Evolutionary conservation across 345 rosid species (phyloP).

Genomic region (Melastoma malabathricum): DNA sequence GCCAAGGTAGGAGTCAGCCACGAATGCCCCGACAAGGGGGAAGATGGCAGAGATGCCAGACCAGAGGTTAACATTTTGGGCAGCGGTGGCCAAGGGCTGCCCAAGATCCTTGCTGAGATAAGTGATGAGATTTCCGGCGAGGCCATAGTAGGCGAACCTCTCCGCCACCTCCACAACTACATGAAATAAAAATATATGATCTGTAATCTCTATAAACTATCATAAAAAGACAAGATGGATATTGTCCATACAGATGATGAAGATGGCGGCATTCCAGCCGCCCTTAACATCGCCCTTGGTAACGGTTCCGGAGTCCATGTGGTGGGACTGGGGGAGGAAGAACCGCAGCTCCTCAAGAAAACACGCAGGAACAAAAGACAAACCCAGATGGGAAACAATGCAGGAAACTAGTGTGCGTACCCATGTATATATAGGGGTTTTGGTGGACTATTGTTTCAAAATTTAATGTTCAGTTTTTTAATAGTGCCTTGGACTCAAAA

Average conservation of each 20-base stretch:
- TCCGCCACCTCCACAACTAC: slow-evolving; percentile 75
- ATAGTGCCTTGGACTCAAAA: no score
- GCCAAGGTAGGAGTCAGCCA: slow-evolving; percentile 79
- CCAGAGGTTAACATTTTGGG: slow-evolving; percentile 68
- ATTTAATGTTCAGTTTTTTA: no score
- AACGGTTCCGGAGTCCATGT: slow-evolving; percentile 2
- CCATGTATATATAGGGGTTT: no score
- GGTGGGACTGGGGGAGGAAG: neutral
- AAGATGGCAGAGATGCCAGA: slow-evolving; percentile 63
- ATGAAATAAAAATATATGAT: neutral
- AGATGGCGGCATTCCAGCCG: slow-evolving; percentile 86
- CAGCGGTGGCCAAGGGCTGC: slow-evolving; percentile 40
- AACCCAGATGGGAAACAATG: no score
- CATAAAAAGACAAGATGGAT: neutral
- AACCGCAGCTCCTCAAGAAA: no score
- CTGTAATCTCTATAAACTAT: no score
- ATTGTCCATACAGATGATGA: slow-evolving; percentile 54
- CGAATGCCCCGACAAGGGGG: slow-evolving; percentile 57
- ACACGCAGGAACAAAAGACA: no score
- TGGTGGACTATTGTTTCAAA: no score
- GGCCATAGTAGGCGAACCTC: slow-evolving; percentile 71
- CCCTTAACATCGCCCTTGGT: slow-evolving; percentile 19
- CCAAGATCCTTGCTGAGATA: slow-evolving; percentile 58
- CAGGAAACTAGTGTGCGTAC: no score
- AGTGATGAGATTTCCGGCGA: slow-evolving; percentile 60